Base-by-base conservation (phyloP, 768 basidiomycete species). In the Brasilioporus rufonigricans region DNA sequence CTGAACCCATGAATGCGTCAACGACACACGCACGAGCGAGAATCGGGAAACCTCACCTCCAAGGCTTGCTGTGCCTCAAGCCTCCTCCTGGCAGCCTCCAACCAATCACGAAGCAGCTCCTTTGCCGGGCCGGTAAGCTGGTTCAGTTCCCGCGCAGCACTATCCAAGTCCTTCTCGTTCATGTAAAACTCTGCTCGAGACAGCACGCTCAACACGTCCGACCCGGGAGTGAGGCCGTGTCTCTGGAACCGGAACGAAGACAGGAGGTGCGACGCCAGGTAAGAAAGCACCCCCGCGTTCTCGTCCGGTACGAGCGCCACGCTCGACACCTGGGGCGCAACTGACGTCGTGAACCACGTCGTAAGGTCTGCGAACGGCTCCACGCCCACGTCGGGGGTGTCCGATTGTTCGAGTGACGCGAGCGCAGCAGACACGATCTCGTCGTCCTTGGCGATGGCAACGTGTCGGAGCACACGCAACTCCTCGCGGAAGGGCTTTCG, bases 291-390 rank as follows among this genome's bases (percentile, higher is more conserved):
- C 21, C 93, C 93, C 4, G 93, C 93, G 63, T 93, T 80, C 71
- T 86, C 78, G 62, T 96, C 91, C 3, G 97, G 97, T 3, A 98
- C 93, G 46, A 99, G 80, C 8, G 95, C 89, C n/a, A 97, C 93
- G 50, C 82, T 84, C 26, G 87, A 81, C 47, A 98, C 86, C 53
- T 86, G 86, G 16, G 93, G 93, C 2, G 84, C 83, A 41, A 99
- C 90, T 29, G 85, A 84, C 35, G 81, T 81, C 50, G 82, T 77
- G 75, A 98, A 98, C 92, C 95, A 98, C n/a, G 86, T 81, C 5
- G 91, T 79, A 50, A 99, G 83, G 62, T 94, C 89, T 0, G 91
- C 85, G 63, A 98, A 81, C 7, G 95, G 93, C 68, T 95, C 91
- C 38, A 98, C 84, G 44, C 83, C 89, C 50, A 85, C 79, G 71